phyloP scores from a whole-genome alignment of 805 yeast genomes.

The Lipomyces japonicus region DNA sequence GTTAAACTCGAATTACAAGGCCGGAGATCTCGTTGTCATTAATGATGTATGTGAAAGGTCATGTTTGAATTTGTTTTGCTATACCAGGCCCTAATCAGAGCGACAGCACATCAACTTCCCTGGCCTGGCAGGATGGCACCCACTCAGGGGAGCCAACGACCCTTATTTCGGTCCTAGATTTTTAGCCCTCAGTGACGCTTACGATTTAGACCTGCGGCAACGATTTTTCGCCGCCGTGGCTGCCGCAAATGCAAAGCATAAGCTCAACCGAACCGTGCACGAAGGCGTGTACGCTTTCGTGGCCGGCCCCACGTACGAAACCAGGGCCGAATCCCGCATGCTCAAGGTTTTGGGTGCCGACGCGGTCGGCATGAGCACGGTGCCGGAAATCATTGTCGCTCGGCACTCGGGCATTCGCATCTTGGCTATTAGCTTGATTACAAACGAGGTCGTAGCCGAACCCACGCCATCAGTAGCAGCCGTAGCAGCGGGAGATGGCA shows the following conservation, averaged over 20 bases:
- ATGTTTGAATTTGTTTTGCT: neutral
- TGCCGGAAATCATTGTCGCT: conserved; percentile 91
- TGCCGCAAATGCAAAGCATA: conserved; percentile 46
- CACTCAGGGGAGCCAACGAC: conserved; percentile 82
- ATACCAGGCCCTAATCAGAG: neutral
- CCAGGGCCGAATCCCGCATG: conserved; percentile 85
- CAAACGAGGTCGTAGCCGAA: conserved; percentile 73
- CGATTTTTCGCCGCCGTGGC: conserved; percentile 52
- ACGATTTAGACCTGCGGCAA: conserved; percentile 67
- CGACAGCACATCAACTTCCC: conserved; percentile 74
- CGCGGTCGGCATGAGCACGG: conserved; percentile 97
- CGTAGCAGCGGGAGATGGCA: conserved; percentile 32
- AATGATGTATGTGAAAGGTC: conserved; percentile 46
- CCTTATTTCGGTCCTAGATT: conserved; percentile 81
- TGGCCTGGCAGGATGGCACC: conserved; percentile 84
- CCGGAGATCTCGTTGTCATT: conserved; percentile 90
- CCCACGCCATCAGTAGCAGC: no score
- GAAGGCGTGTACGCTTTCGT: conserved; percentile 86
- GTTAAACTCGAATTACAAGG: conserved; percentile 56
- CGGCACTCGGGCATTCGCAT: conserved; percentile 82
- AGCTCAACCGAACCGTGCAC: conserved; percentile 56
- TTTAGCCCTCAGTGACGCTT: conserved; percentile 84
- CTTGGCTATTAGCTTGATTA: conserved; percentile 78
- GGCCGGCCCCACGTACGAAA: conserved; percentile 92
- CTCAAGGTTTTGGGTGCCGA: conserved; percentile 75